These are phyloP conservation scores for Solanum commersonii DNA, from an alignment of 257 asterid species.

Conservation along the genomic window DNA sequence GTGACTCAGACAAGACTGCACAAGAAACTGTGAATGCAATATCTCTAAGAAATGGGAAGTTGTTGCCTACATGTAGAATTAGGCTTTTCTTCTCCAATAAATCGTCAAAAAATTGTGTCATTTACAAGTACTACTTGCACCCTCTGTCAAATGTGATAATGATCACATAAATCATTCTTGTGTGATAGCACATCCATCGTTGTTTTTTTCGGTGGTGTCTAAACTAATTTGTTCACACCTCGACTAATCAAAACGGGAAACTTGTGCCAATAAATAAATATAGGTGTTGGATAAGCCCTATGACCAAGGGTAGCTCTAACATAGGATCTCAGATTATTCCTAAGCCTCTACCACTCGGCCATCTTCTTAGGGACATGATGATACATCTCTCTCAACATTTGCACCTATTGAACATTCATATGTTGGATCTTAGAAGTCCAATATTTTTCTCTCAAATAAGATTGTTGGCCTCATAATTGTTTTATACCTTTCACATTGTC, in stretches of 20 bases:
- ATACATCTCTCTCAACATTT: background rate
- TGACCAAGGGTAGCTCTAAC: background rate
- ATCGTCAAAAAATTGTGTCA: background rate
- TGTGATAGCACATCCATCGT: background rate
- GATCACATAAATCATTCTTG: background rate
- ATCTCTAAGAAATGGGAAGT: background rate
- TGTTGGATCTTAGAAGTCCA: background rate
- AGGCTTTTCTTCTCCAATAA: background rate
- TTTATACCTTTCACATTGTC: background rate
- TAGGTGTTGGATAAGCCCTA: background rate
- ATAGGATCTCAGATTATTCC: background rate
- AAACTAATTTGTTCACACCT: background rate
- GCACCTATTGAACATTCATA: background rate
- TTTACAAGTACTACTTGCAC: background rate
- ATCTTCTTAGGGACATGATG: background rate
- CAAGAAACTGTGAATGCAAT: background rate
- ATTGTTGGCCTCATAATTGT: background rate
- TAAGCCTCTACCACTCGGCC: background rate
- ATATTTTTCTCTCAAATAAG: background rate
- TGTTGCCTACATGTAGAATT: background rate
- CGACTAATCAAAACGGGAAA: background rate
- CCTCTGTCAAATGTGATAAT: background rate
- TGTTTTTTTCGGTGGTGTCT: background rate
- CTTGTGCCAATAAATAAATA: background rate
- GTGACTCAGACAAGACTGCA: background rate